Evolutionary conservation across 805 yeast species (phyloP).

Genomic region (Kurtzmaniella fragi): DNA sequence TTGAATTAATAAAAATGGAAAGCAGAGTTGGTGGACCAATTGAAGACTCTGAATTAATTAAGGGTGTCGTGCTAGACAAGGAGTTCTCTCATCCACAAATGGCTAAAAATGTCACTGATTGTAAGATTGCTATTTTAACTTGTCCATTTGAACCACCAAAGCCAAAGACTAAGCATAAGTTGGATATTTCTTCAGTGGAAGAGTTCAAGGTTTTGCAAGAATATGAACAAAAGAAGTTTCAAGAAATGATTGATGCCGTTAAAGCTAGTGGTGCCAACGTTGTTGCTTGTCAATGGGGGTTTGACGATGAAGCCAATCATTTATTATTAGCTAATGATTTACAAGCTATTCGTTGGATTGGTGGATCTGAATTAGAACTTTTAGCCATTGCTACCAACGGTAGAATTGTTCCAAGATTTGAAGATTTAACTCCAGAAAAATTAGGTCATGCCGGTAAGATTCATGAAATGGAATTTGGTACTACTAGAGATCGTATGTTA

Average conservation of each 20-base stretch:
- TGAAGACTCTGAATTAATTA: conserved; percentile 77
- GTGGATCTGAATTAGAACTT: conserved; percentile 92
- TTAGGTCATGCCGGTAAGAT: conserved; percentile 85
- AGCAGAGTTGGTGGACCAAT: conserved; percentile 95
- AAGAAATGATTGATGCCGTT: conserved; percentile 82
- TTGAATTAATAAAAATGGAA: conserved; percentile 91
- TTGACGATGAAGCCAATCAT: conserved; percentile 98
- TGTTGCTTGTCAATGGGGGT: conserved; percentile 99
- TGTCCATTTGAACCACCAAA: conserved; percentile 99
- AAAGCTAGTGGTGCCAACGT: conserved; percentile 91
- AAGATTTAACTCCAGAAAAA: conserved; percentile 77
- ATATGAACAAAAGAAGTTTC: conserved; percentile 87
- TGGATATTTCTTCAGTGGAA: conserved; percentile 89
- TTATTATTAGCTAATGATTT: conserved; percentile 78
- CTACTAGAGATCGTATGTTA: conserved; percentile 93
- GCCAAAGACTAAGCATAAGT: conserved; percentile 97
- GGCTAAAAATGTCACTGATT: conserved; percentile 77
- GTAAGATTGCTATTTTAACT: conserved; percentile 89
- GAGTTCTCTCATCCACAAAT: conserved; percentile 98
- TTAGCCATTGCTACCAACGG: conserved; percentile 98
- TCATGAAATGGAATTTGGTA: conserved; percentile 88
- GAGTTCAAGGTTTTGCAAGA: conserved; percentile 88
- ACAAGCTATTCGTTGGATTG: conserved; percentile 99
- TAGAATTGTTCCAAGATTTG: conserved; percentile 94
- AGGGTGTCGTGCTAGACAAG: conserved; percentile 91